phyloP scores from a whole-genome alignment of 2,329 filamentous ascomycete species.

The Pyrenophora teres region DNA sequence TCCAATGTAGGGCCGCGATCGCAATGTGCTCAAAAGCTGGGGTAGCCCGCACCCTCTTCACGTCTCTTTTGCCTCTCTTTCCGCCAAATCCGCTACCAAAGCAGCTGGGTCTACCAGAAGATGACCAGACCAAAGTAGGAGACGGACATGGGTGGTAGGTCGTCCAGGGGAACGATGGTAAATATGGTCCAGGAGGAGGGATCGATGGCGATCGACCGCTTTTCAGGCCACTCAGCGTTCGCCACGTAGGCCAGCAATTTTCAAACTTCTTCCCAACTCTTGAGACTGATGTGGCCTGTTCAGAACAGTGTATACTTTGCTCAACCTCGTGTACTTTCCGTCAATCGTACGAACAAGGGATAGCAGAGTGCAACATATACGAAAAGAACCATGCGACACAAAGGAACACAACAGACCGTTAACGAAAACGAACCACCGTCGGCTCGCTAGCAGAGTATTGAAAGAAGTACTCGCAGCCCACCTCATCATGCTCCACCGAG shows the following conservation, averaged over 20 bases:
- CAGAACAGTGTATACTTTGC: conserved; percentile 12
- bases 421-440: conserved; percentile 11
- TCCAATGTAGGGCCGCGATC: conserved; percentile 25
- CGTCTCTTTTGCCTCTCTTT: conserved; percentile 12
- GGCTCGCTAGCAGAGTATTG: background rate
- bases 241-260: conserved; percentile 45
- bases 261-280: conserved; percentile 25
- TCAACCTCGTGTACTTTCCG: conserved; percentile 2
- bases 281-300: conserved; percentile 27
- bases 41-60: conserved; percentile 26
- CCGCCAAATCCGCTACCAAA: no score
- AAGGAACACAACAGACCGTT: conserved; percentile 22
- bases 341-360: conserved; percentile 13
- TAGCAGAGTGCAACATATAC: conserved; percentile 20
- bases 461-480: background rate
- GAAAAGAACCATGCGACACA: conserved; percentile 26
- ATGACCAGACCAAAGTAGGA: conserved; percentile 11
- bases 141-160: conserved; percentile 14
- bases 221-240: conserved; percentile 50
- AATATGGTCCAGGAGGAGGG: conserved; percentile 8
- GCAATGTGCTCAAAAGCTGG: conserved; percentile 31
- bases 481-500: background rate
- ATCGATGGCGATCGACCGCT: conserved; percentile 41
- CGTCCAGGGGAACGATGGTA: conserved; percentile 14
- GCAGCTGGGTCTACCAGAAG: background rate